Evolutionary conservation across 495 filamentous ascomycete genomes (phyloP).

Genomic region (Cairneyella variabilis): DNA sequence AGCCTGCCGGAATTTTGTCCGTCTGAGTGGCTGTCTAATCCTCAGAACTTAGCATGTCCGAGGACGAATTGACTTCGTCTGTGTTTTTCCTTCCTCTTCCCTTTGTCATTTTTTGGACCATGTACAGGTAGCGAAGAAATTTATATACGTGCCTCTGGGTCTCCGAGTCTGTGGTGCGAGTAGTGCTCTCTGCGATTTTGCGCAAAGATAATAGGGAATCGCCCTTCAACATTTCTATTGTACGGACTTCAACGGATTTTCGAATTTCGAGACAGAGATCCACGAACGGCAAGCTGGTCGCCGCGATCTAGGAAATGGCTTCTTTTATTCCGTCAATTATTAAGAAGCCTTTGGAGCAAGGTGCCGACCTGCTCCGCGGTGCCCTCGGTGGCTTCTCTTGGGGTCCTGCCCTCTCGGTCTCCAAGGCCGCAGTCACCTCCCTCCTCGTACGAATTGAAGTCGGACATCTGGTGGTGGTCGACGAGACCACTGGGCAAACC

Average conservation of each 20-base stretch:
- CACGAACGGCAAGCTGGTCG: too few species aligned
- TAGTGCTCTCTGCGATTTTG: constrained; percentile 12
- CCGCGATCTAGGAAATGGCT: too few species aligned
- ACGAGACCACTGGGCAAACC: constrained; percentile 31
- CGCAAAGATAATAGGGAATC: too few species aligned
- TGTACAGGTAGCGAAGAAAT: too few species aligned
- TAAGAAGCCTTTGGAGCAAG: constrained; percentile 11
- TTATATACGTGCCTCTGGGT: too few species aligned
- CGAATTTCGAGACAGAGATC: too few species aligned
- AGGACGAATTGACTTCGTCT: too few species aligned
- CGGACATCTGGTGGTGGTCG: constrained; percentile 40
- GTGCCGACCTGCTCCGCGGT: constrained; percentile 29
- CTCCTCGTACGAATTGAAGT: constrained; percentile 37
- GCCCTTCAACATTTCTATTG: not conserved
- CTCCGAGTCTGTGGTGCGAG: too few species aligned
- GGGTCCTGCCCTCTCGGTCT: constrained; percentile 35
- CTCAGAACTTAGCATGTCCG: too few species aligned
- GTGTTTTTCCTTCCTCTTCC: not conserved
- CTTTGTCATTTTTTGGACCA: not conserved
- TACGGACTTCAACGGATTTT: not conserved
- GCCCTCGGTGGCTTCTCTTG: constrained; percentile 35
- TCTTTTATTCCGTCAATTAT: constrained; percentile 20
- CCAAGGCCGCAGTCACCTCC: constrained; percentile 35
- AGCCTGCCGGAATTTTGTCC: constrained; percentile 4
- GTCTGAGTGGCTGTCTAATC: too few species aligned